A percentile compares a stretch with the other conserved stretches of the same genome.
Evolutionary conservation across 2,329 filamentous ascomycete species (phyloP).

Genomic region (Aspergillus sp.): DNA sequence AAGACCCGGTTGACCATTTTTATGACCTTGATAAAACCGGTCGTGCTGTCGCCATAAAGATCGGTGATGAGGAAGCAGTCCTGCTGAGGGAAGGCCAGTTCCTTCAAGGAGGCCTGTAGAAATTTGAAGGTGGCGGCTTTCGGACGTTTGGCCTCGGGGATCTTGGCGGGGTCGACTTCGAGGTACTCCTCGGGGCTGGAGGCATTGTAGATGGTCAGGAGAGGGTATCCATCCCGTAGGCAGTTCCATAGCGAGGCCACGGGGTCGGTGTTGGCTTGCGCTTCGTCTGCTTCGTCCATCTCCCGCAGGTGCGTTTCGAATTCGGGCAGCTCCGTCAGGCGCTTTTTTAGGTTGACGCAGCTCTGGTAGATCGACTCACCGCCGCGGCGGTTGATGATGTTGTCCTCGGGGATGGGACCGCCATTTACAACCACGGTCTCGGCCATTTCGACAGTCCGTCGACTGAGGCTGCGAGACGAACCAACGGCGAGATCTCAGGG

Average conservation of each 20-base stretch:
- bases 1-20: conserved; percentile 91
- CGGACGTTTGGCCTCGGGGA: conserved; percentile 70
- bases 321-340: conserved; percentile 77
- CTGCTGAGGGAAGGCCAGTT: conserved; percentile 73
- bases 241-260: conserved; percentile 90
- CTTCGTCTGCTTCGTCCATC: conserved; percentile 67
- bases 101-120: conserved; percentile 80
- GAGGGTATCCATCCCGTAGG: conserved; percentile 76
- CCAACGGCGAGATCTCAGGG: not conserved
- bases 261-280: conserved; percentile 66
- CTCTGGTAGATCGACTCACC: conserved; percentile 97
- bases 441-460: conserved; percentile 35
- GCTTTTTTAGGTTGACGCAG: conserved; percentile 79
- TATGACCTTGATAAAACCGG: conserved; percentile 94
- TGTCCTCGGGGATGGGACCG: conserved; percentile 67
- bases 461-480: conserved; percentile 15
- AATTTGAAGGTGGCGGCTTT: conserved; percentile 93
- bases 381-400: conserved; percentile 96
- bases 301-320: conserved; percentile 75
- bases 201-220: conserved; percentile 86
- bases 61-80: conserved; percentile 93
- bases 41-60: conserved; percentile 90
- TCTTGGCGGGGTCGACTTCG: conserved; percentile 62
- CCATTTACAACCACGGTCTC: conserved; percentile 33
- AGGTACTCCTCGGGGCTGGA: conserved; percentile 70